Percentiles rank a stretch among this genome's conserved stretches.
Evolutionary conservation across 2,329 filamentous ascomycete species (phyloP).

Genomic region (Rhinocladiella mackenziei): DNA sequence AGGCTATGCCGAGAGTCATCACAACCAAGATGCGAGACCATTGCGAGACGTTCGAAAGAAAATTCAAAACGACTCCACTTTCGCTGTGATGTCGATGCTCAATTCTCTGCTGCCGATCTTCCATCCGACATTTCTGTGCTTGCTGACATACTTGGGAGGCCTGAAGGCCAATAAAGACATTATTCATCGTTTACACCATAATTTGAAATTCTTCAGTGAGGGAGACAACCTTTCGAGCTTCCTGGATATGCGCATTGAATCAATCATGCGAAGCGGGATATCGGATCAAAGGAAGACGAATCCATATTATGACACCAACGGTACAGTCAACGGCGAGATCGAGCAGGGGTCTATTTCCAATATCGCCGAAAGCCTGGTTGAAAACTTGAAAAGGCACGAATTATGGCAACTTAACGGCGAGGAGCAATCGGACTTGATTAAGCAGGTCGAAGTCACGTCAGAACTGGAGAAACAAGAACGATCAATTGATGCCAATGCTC

Average conservation of each 20-base stretch:
- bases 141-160: slow-evolving; percentile 76
- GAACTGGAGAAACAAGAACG: slow-evolving; percentile 80
- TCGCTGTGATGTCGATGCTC: slow-evolving; percentile 48
- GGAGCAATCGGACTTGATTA: slow-evolving; percentile 51
- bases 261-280: slow-evolving; percentile 45
- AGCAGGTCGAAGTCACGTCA: slow-evolving; percentile 79
- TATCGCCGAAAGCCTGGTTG: slow-evolving; percentile 65
- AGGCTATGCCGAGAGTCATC: slow-evolving; percentile 22
- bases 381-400: slow-evolving; percentile 69
- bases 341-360: slow-evolving; percentile 63
- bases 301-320: slow-evolving; percentile 10
- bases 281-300: background rate
- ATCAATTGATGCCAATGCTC: slow-evolving; percentile 86
- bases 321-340: slow-evolving; percentile 43
- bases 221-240: slow-evolving; percentile 78
- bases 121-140: slow-evolving; percentile 83
- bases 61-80: slow-evolving; percentile 12
- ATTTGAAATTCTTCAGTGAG: slow-evolving; percentile 76
- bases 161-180: slow-evolving; percentile 66
- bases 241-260: slow-evolving; percentile 55
- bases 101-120: slow-evolving; percentile 87
- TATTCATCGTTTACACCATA: slow-evolving; percentile 66
- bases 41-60: slow-evolving; percentile 12
- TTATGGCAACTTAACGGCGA: slow-evolving; percentile 70
- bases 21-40: slow-evolving; percentile 15